Percentiles rank a stretch among this genome's conserved stretches.
Evolutionary conservation across 208 protist genomes (phyloP).

Genomic region (Trypanosoma brucei): DNA sequence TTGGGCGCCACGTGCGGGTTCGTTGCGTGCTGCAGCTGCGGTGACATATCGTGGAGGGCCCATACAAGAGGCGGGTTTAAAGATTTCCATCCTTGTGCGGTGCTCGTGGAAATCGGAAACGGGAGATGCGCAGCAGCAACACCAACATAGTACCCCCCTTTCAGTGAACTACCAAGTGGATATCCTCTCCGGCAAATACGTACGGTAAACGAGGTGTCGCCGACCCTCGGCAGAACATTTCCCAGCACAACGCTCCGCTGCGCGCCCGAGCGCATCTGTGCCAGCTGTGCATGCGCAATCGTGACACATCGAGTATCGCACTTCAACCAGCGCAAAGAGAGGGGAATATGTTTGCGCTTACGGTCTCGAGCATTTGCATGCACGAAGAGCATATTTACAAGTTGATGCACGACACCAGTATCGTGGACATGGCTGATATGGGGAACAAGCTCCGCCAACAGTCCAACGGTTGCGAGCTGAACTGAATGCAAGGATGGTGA

Average conservation of each 20-base stretch:
- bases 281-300: slow-evolving; percentile 67
- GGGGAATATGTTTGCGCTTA: slow-evolving; percentile 35
- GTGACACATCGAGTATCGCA: slow-evolving; percentile 76
- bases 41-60: slow-evolving; percentile 87
- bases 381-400: slow-evolving; percentile 76
- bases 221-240: slow-evolving; percentile 69
- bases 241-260: slow-evolving; percentile 87
- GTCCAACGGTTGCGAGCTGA: slow-evolving; percentile 71
- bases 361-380: slow-evolving; percentile 39
- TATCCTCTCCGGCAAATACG: slow-evolving; percentile 71
- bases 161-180: slow-evolving; percentile 85
- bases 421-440: slow-evolving; percentile 57
- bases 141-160: slow-evolving; percentile 88
- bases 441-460: slow-evolving; percentile 78
- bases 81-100: slow-evolving; percentile 85
- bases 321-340: slow-evolving; percentile 70
- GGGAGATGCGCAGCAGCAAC: slow-evolving; percentile 60
- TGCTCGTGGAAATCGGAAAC: slow-evolving; percentile 70
- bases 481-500: slow-evolving; percentile 77
- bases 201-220: slow-evolving; percentile 79
- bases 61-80: slow-evolving; percentile 85
- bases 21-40: slow-evolving; percentile 84
- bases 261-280: slow-evolving; percentile 71
- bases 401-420: slow-evolving; percentile 28
- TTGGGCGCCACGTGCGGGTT: slow-evolving; percentile 88